These are phyloP conservation scores for Pythium phragmitis DNA, from an alignment of 352 stramenopile genomes.

Conservation along the genomic window DNA sequence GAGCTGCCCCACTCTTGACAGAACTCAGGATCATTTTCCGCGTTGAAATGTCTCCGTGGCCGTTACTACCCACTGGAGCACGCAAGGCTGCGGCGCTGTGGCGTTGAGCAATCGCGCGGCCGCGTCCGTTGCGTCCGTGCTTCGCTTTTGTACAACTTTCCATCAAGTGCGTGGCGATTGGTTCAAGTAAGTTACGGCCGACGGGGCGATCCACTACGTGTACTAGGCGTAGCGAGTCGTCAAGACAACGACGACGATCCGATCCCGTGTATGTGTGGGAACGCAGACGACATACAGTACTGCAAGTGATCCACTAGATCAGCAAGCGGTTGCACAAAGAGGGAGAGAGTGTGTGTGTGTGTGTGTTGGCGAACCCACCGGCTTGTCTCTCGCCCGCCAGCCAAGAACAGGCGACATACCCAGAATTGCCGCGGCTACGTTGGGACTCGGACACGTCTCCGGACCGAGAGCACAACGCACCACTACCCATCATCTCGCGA, in stretches of 20 bases:
- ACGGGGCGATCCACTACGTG: background rate
- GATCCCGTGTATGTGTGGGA: background rate
- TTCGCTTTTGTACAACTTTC: constrained; percentile 6
- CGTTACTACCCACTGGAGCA: background rate
- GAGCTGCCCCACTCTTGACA: background rate
- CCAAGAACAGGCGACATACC: too few species aligned
- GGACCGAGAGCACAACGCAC: too few species aligned
- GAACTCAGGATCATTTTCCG: constrained; percentile 9
- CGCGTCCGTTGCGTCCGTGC: background rate
- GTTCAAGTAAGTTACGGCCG: background rate
- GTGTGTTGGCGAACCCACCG: too few species aligned
- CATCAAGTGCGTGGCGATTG: constrained; percentile 3
- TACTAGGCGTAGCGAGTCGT: background rate
- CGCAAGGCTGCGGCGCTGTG: background rate
- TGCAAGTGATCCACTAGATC: constrained; percentile 17
- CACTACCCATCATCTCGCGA: too few species aligned
- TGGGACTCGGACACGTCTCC: too few species aligned
- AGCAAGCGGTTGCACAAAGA: constrained; percentile 12
- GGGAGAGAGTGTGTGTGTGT: background rate
- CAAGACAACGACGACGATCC: background rate
- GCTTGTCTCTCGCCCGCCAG: background rate
- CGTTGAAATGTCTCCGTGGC: constrained; percentile 3
- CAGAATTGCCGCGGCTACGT: too few species aligned
- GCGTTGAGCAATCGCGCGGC: constrained; percentile 9
- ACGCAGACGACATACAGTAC: background rate